phyloP scores from a whole-genome alignment of 169 alveolate species.

The Plasmodium gonderi region DNA sequence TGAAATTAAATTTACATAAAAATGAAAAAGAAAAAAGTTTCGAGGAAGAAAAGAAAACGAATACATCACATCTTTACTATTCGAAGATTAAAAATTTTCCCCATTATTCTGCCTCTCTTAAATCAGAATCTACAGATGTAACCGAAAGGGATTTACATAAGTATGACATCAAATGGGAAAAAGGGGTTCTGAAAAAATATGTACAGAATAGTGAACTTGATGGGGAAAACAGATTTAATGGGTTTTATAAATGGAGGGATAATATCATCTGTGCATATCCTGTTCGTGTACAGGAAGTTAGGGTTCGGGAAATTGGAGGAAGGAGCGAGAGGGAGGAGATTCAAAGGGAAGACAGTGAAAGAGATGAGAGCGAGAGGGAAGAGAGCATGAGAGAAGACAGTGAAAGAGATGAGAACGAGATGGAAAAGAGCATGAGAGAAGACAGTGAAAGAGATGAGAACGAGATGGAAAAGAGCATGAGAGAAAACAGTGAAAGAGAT shows the following conservation, averaged over 20 bases:
- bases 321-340: neutral
- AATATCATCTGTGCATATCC: conserved; percentile 25
- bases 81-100: neutral
- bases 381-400: neutral
- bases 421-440: neutral
- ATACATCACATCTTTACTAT: neutral
- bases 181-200: neutral
- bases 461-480: neutral
- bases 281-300: neutral
- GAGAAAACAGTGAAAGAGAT: too few species aligned
- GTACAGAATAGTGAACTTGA: neutral
- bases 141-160: conserved; percentile 22
- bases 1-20: conserved; percentile 1
- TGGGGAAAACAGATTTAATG: neutral
- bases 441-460: neutral
- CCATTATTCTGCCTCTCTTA: conserved; percentile 15
- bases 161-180: neutral
- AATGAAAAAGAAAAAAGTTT: neutral
- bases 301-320: neutral
- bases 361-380: neutral
- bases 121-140: conserved; percentile 64
- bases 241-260: neutral
- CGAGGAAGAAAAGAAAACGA: neutral
- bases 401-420: neutral
- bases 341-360: neutral